These are phyloP conservation scores for Aspergillus ellipticus DNA, from an alignment of 495 filamentous ascomycete species.

Conservation along the genomic window DNA sequence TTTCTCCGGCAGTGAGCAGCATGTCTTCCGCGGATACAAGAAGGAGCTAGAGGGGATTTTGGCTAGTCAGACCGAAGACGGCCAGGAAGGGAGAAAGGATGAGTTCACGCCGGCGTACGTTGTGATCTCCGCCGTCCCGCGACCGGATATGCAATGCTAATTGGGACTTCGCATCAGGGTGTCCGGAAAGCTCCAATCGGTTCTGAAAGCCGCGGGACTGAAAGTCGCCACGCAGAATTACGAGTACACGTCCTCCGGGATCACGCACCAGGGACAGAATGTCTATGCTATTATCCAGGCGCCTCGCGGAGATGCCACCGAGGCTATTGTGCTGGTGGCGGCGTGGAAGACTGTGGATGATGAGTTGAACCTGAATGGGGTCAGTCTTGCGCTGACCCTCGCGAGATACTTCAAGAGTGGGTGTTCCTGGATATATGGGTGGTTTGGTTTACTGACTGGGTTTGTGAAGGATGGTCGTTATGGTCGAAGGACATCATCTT, in stretches of 20 bases:
- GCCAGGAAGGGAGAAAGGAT: conserved; percentile 16
- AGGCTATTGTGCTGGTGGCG: conserved; percentile 88
- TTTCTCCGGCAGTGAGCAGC: conserved; percentile 92
- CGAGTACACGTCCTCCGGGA: conserved; percentile 69
- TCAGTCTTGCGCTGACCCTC: conserved; percentile 79
- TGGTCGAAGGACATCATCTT: conserved; percentile 99
- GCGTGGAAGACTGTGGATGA: conserved; percentile 83
- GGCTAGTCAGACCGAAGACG: conserved; percentile 15
- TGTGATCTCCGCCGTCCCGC: background rate
- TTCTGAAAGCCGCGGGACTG: conserved; percentile 72
- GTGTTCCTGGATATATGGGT: conserved; percentile 21
- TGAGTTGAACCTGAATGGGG: conserved; percentile 77
- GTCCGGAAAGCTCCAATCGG: conserved; percentile 65
- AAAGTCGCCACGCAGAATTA: conserved; percentile 86
- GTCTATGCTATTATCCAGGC: conserved; percentile 93
- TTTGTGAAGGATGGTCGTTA: conserved; percentile 73
- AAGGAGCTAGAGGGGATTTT: conserved; percentile 65
- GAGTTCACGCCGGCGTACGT: conserved; percentile 46
- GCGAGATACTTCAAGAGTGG: conserved; percentile 88
- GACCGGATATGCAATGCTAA: background rate
- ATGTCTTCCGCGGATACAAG: conserved; percentile 89
- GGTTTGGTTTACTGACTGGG: conserved; percentile 3
- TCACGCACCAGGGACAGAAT: conserved; percentile 77
- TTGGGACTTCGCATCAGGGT: conserved; percentile 39
- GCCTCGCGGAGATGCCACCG: conserved; percentile 93